Percentiles rank a stretch among this genome's conserved stretches.
Conservation (phyloP, 2,329 filamentous ascomycete genomes). For the Gliomastix tumulicola region DNA sequence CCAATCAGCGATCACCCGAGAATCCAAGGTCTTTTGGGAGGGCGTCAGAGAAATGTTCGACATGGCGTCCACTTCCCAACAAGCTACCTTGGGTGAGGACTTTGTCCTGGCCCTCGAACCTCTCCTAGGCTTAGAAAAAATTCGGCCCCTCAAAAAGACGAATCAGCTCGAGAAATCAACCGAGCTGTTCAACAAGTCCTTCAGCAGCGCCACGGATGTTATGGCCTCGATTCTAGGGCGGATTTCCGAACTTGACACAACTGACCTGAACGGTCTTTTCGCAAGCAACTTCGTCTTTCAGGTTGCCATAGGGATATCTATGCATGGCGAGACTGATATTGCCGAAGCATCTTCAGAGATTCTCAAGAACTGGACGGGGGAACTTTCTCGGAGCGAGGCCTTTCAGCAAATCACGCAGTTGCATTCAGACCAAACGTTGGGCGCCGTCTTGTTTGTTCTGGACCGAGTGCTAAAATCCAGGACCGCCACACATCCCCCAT, state of each 20-base stretch:
- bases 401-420: slow-evolving; percentile 30
- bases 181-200: slow-evolving; percentile 71
- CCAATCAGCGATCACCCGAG: slow-evolving; percentile 59
- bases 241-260: slow-evolving; percentile 66
- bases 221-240: slow-evolving; percentile 72
- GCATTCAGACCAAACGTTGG: slow-evolving; percentile 30
- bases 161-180: slow-evolving; percentile 27
- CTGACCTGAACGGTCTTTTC: slow-evolving; percentile 64
- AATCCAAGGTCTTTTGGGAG: slow-evolving; percentile 45
- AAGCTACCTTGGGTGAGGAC: slow-evolving; percentile 65
- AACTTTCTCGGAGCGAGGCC: slow-evolving; percentile 39
- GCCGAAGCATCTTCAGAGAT: slow-evolving; percentile 76
- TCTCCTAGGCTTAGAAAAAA: slow-evolving; percentile 69
- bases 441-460: slow-evolving; percentile 34
- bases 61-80: slow-evolving; percentile 60
- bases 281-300: slow-evolving; percentile 61
- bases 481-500: slow-evolving; percentile 25
- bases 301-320: slow-evolving; percentile 69
- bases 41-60: slow-evolving; percentile 64
- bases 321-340: slow-evolving; percentile 73
- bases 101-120: slow-evolving; percentile 65
- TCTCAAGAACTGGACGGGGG: slow-evolving; percentile 72
- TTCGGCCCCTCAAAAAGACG: slow-evolving; percentile 48
- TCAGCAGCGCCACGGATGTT: slow-evolving; percentile 46
- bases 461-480: slow-evolving; percentile 23